These are phyloP conservation scores for Neonectria hederae DNA, from an alignment of 2,329 filamentous ascomycete species.

Conservation along the genomic window DNA sequence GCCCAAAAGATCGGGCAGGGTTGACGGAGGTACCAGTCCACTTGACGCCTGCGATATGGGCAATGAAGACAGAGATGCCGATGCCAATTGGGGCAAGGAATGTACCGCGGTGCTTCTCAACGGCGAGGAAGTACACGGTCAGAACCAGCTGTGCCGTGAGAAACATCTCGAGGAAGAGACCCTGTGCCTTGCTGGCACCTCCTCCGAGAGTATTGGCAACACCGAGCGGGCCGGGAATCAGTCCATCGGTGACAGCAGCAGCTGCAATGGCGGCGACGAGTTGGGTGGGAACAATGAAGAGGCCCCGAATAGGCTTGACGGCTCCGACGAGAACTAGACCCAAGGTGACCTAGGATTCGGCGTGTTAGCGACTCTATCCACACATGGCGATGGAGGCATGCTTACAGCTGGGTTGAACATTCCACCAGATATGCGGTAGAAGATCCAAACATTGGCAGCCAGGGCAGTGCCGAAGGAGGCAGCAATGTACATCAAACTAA, in stretches of 20 bases:
- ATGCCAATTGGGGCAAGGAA: slow-evolving; percentile 78
- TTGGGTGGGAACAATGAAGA: slow-evolving; percentile 65
- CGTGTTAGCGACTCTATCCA: background rate
- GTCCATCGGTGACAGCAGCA: slow-evolving; percentile 63
- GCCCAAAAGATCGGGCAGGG: slow-evolving; percentile 61
- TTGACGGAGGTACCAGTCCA: slow-evolving; percentile 61
- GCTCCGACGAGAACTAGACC: slow-evolving; percentile 68
- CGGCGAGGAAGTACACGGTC: slow-evolving; percentile 74
- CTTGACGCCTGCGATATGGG: slow-evolving; percentile 56
- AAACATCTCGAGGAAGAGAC: slow-evolving; percentile 74
- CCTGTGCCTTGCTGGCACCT: slow-evolving; percentile 62
- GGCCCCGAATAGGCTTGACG: slow-evolving; percentile 61
- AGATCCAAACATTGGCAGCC: slow-evolving; percentile 65
- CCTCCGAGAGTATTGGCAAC: slow-evolving; percentile 66
- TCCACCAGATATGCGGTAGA: slow-evolving; percentile 63
- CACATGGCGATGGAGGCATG: slow-evolving; percentile 17
- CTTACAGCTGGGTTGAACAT: slow-evolving; percentile 62
- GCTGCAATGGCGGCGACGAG: slow-evolving; percentile 67
- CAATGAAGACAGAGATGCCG: slow-evolving; percentile 74
- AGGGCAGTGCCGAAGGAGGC: slow-evolving; percentile 60
- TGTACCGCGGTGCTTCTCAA: slow-evolving; percentile 78
- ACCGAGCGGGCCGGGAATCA: slow-evolving; percentile 66
- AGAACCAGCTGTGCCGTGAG: slow-evolving; percentile 71
- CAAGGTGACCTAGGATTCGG: slow-evolving; percentile 58
- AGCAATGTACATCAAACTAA: slow-evolving; percentile 59